These are phyloP conservation scores for Cryptococcus floricola DNA, from an alignment of 1,284 basidiomycete genomes.

Conservation along the genomic window DNA sequence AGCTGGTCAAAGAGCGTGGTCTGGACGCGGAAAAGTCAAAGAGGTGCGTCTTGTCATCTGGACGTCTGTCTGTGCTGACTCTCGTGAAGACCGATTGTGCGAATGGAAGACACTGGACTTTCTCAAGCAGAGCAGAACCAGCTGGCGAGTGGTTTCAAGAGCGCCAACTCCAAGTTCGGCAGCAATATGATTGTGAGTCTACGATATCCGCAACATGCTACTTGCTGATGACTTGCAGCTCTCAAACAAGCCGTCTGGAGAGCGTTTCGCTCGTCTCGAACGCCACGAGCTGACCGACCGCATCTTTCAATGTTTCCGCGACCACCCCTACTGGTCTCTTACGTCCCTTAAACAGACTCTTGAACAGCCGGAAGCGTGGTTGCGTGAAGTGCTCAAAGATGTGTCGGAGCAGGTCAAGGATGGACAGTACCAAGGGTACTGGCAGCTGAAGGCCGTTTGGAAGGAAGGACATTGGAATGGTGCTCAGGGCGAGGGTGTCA, in stretches of 20 bases:
- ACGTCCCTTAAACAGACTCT: conserved; percentile 72
- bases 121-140: conserved; percentile 41
- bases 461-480: conserved; percentile 9
- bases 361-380: conserved; percentile 85
- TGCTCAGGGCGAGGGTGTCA: background rate
- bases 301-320: conserved; percentile 74
- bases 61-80: background rate
- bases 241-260: conserved; percentile 48
- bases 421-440: conserved; percentile 58
- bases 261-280: conserved; percentile 85
- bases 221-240: conserved; percentile 4
- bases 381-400: conserved; percentile 78
- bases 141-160: conserved; percentile 36
- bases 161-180: conserved; percentile 32
- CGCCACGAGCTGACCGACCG: conserved; percentile 82
- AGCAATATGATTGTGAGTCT: conserved; percentile 35
- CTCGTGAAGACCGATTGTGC: conserved; percentile 41
- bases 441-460: conserved; percentile 37
- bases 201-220: background rate
- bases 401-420: conserved; percentile 76
- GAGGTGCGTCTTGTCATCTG: conserved; percentile 23
- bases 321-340: conserved; percentile 77
- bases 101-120: conserved; percentile 44
- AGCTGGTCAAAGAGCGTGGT: conserved; percentile 48
- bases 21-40: conserved; percentile 49